phyloP scores from a whole-genome alignment of 1,284 basidiomycete genomes.

The Ceratobasidium sp. region DNA sequence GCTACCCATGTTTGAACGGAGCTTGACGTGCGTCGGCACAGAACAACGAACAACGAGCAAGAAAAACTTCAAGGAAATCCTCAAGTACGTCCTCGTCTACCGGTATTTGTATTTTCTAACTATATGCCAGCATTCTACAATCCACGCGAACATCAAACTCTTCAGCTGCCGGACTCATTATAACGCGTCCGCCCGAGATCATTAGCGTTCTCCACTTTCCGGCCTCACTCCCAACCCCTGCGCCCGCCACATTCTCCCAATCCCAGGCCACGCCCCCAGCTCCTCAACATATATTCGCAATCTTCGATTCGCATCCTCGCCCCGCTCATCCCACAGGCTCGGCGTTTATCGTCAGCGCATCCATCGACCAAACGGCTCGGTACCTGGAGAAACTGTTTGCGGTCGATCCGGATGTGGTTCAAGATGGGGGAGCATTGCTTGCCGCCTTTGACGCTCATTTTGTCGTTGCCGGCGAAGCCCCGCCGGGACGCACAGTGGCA shows the following conservation, averaged over 20 bases:
- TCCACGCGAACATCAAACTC: slow-evolving; percentile 16
- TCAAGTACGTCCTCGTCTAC: not conserved
- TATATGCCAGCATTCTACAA: slow-evolving; percentile 3
- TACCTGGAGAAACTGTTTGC: slow-evolving; percentile 52
- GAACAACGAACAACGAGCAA: slow-evolving; percentile 8
- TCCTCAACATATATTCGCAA: slow-evolving; percentile 51
- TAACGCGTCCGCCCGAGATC: slow-evolving; percentile 74
- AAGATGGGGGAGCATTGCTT: slow-evolving; percentile 56
- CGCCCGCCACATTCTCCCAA: slow-evolving; percentile 41
- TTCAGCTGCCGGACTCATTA: slow-evolving; percentile 54
- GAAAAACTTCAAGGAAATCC: slow-evolving; percentile 24
- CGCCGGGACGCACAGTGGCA: not conserved
- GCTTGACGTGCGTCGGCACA: not conserved
- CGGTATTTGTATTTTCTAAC: not conserved
- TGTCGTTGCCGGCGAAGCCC: slow-evolving; percentile 14
- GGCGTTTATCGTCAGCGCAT: slow-evolving; percentile 60
- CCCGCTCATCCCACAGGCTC: slow-evolving; percentile 62
- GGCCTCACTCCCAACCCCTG: slow-evolving; percentile 30
- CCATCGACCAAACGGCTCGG: slow-evolving; percentile 53
- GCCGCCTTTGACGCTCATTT: slow-evolving; percentile 53
- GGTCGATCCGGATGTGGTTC: slow-evolving; percentile 53
- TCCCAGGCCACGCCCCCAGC: slow-evolving; percentile 45
- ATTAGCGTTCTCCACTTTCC: slow-evolving; percentile 62
- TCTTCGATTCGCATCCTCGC: slow-evolving; percentile 71
- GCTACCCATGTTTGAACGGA: slow-evolving; percentile 7